These are phyloP conservation scores for Fusarium oxysporum DNA, from an alignment of 2,329 filamentous ascomycete species.

Conservation along the genomic window DNA sequence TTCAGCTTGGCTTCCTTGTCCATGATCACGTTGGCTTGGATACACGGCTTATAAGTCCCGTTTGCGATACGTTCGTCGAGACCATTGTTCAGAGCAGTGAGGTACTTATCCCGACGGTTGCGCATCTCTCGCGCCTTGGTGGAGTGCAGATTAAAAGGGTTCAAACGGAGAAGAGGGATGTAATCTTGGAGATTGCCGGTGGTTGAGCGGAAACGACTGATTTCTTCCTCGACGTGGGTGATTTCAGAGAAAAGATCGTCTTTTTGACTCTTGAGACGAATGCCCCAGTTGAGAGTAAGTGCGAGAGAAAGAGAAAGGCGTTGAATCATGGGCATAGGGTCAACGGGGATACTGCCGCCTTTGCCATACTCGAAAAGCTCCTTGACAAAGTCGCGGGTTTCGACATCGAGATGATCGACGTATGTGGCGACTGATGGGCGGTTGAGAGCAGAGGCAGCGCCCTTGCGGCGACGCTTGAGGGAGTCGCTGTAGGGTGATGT, in stretches of 20 bases:
- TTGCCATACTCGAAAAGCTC: slow-evolving; percentile 70
- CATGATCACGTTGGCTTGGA: slow-evolving; percentile 74
- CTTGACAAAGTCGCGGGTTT: slow-evolving; percentile 71
- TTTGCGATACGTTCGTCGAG: slow-evolving; percentile 71
- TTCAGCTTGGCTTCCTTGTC: slow-evolving; percentile 73
- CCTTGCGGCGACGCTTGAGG: slow-evolving; percentile 72
- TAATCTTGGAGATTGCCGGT: slow-evolving; percentile 72
- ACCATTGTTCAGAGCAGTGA: slow-evolving; percentile 66
- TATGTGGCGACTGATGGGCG: slow-evolving; percentile 73
- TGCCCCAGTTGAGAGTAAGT: slow-evolving; percentile 75
- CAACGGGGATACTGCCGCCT: slow-evolving; percentile 64
- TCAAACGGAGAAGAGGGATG: slow-evolving; percentile 68
- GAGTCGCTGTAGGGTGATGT: slow-evolving; percentile 75
- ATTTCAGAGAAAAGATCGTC: slow-evolving; percentile 71
- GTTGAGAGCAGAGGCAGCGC: slow-evolving; percentile 73
- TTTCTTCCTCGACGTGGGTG: slow-evolving; percentile 70
- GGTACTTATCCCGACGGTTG: slow-evolving; percentile 68
- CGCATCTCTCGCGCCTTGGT: slow-evolving; percentile 70
- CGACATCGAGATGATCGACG: slow-evolving; percentile 70
- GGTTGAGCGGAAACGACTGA: slow-evolving; percentile 69
- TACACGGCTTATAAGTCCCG: slow-evolving; percentile 71
- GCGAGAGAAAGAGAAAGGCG: slow-evolving; percentile 71
- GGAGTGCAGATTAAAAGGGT: slow-evolving; percentile 70
- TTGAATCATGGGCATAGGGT: slow-evolving; percentile 77
- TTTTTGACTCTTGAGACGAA: slow-evolving; percentile 68